Percentiles rank a stretch among this genome's conserved stretches.
These are phyloP conservation scores for Solanum gracilifrons DNA, from an alignment of 257 asterid species.

Conservation along the genomic window DNA sequence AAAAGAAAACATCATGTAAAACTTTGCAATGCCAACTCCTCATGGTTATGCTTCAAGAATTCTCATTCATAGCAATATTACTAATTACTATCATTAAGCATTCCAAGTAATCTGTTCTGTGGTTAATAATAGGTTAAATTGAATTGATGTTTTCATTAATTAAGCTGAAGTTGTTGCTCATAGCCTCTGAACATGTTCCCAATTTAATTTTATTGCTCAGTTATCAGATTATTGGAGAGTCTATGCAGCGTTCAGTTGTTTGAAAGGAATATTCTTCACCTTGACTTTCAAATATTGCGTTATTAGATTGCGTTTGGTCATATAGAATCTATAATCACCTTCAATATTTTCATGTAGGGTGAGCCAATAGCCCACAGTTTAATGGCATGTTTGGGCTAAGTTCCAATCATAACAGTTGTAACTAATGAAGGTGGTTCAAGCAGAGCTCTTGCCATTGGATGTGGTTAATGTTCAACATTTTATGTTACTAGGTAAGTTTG, in stretches of 20 bases:
- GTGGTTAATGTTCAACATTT: no score
- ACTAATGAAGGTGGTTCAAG: no score
- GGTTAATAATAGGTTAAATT: not conserved
- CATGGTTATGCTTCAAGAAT: slow-evolving; percentile 47
- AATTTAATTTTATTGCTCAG: not conserved
- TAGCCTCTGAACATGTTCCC: not conserved
- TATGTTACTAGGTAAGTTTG: slow-evolving; percentile 34
- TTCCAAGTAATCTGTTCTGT: not conserved
- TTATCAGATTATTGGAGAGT: not conserved
- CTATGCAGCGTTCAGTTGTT: not conserved
- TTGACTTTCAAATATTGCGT: not conserved
- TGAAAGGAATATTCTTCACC: not conserved
- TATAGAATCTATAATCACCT: not conserved
- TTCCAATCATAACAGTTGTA: no score
- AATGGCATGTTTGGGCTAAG: no score
- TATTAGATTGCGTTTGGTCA: not conserved
- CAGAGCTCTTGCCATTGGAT: no score
- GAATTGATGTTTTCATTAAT: not conserved
- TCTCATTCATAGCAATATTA: not conserved
- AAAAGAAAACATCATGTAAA: slow-evolving; percentile 71
- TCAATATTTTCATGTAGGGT: not conserved
- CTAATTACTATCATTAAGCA: not conserved
- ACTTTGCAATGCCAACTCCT: slow-evolving; percentile 94
- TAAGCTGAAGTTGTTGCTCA: not conserved
- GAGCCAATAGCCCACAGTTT: no score